A percentile compares a stretch with the other conserved stretches of the same genome.
Evolutionary conservation across 2,329 filamentous ascomycete genomes (phyloP).

Genomic region (Pseudogymnoascus sp.): DNA sequence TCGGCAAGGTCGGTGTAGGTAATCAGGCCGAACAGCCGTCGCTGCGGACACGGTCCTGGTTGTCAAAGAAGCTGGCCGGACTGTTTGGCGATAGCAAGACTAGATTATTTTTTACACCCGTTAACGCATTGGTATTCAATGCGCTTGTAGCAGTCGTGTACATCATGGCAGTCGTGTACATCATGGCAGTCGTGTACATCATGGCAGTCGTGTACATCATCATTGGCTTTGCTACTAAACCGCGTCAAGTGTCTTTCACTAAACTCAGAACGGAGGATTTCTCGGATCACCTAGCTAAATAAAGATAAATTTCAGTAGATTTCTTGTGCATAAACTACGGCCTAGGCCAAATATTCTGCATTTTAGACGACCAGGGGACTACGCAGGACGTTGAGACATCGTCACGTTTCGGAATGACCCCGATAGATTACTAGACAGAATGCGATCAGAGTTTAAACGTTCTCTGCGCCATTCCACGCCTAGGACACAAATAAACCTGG

Average conservation of each 20-base stretch:
- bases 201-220: too few species aligned
- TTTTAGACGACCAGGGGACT: not conserved
- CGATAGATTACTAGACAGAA: not conserved
- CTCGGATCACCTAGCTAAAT: not conserved
- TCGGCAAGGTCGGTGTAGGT: constrained; percentile 72
- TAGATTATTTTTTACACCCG: constrained; percentile 86
- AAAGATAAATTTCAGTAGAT: constrained; percentile 3
- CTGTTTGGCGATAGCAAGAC: constrained; percentile 68
- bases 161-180: too few species aligned
- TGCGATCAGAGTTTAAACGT: not conserved
- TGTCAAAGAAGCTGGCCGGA: constrained; percentile 50
- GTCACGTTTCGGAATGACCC: constrained; percentile 2
- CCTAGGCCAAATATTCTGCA: constrained; percentile 1
- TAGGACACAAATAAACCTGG: not conserved
- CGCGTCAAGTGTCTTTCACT: too few species aligned
- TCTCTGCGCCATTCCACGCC: not conserved
- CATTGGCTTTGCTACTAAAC: too few species aligned
- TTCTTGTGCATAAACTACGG: constrained; percentile 4
- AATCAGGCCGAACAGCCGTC: constrained; percentile 29
- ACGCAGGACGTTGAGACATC: not conserved
- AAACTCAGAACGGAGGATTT: too few species aligned
- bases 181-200: too few species aligned
- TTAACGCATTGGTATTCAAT: constrained; percentile 84
- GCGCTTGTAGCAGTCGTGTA: constrained; percentile 64
- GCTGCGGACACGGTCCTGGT: constrained; percentile 45